Evolutionary conservation across 345 rosid species (phyloP).

Genomic region (Populus nigra): DNA sequence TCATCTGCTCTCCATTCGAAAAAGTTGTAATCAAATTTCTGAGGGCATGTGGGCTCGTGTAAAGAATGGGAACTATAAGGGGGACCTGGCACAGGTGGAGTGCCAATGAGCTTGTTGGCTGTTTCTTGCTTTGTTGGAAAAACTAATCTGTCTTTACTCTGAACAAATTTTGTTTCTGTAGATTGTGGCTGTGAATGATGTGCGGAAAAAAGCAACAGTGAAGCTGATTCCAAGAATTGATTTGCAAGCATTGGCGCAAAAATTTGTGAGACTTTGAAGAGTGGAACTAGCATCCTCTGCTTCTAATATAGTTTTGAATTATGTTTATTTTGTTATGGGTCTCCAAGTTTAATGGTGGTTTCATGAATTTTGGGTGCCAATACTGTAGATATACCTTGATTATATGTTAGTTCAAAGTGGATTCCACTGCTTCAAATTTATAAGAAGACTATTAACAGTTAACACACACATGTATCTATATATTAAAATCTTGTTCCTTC

Average conservation of each 20-base stretch:
- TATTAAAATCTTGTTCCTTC: too few relatives aligned
- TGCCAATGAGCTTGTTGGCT: neutral
- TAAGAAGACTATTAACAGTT: too few relatives aligned
- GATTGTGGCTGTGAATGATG: conserved; percentile 76
- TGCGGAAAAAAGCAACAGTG: conserved; percentile 62
- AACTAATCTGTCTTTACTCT: neutral
- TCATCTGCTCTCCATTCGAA: conserved; percentile 55
- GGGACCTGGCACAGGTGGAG: conserved; percentile 82
- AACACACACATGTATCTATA: too few relatives aligned
- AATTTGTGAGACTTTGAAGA: conserved; percentile 43
- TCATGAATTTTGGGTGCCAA: neutral
- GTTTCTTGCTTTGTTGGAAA: conserved; percentile 6
- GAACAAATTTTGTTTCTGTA: conserved; percentile 32
- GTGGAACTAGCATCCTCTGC: neutral
- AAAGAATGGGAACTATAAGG: conserved; percentile 89
- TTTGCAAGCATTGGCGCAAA: conserved; percentile 68
- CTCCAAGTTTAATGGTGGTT: neutral
- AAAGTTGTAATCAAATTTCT: conserved; percentile 43
- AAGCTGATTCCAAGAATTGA: conserved; percentile 94
- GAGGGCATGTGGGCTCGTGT: conserved; percentile 86
- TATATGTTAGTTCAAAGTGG: neutral
- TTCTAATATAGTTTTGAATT: neutral
- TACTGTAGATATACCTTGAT: neutral
- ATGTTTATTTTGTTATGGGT: neutral
- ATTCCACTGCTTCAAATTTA: too few relatives aligned